Base-by-base conservation (phyloP, 495 filamentous ascomycete genomes). In the Parachaetomium inaequale region DNA sequence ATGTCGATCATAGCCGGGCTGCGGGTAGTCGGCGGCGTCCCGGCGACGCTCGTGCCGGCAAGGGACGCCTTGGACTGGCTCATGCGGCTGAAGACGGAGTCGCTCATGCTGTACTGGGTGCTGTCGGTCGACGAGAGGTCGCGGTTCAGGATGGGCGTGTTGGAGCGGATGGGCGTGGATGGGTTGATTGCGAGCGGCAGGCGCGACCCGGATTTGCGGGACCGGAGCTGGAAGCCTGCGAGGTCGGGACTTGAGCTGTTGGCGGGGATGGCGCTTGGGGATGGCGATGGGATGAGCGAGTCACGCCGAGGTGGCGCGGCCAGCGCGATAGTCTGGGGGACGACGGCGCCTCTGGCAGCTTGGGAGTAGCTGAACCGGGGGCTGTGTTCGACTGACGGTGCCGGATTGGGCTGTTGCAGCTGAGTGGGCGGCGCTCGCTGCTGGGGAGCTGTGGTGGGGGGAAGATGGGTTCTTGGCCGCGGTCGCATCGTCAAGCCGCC, bases 61-160 rank as follows among this genome's bases (percentile, higher is more conserved):
- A 55, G 63, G 0, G 69, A 67, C 17, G 63, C 55, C 38, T 57
- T 68, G 19, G 72, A 72, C 28, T 38, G 23, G 29, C 66, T 63
- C 19, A 68, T 25, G 11, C 68, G 66, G 56, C 67, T 70, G 29
- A 75, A 73, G 8, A 64, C 62, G 1, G 72, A 75, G 60, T 66
- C 69, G 46, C 38, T 58, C 71, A 73, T 69, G 66, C 72, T 75
- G 53, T 64, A 65, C 45, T 72, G 71, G 2, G 71, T 72, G 63
- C 68, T 75, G 45, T 75, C 72, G 12, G 72, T 70, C 3, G 70
- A 69, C 0, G 71, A 70, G 0, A 63, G 68, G 42, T 75, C 71
- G n/a, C 68, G 69, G 53, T 66, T 52, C 28, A 69, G 58, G 17
- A 36, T 58, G 2, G 72, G 72, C 0, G 72, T 73, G 51, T 47